Percentiles rank a stretch among this genome's conserved stretches.
Evolutionary conservation across 768 basidiomycete species (phyloP).

Genomic region (Lentinus brumalis): DNA sequence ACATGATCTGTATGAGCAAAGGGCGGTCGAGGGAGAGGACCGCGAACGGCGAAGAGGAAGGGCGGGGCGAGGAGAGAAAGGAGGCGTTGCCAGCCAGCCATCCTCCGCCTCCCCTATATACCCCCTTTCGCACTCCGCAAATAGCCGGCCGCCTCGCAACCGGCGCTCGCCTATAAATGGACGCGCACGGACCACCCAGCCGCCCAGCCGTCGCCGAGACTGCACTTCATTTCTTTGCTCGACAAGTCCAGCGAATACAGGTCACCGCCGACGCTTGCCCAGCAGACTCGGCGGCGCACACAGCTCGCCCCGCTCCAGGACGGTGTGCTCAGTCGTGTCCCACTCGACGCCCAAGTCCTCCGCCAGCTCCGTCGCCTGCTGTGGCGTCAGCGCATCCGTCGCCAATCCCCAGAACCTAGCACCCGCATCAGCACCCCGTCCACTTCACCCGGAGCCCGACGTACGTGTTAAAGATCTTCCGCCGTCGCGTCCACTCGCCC

Average conservation of each 20-base stretch:
- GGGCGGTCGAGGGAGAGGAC: conserved; percentile 12
- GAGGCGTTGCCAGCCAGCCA: conserved; percentile 10
- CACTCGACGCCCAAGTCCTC: conserved; percentile 83
- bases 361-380: conserved; percentile 61
- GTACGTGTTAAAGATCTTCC: conserved; percentile 76
- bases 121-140: conserved; percentile 18
- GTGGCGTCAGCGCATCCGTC: conserved; percentile 66
- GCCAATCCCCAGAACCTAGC: conserved; percentile 74
- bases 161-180: conserved; percentile 5
- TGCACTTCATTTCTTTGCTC: too few relatives aligned
- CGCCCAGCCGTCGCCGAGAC: background rate
- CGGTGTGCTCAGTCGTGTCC: conserved; percentile 71
- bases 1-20: conserved; percentile 27
- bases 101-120: conserved; percentile 21
- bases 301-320: conserved; percentile 64
- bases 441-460: conserved; percentile 27
- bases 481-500: conserved; percentile 75
- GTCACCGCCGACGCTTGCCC: conserved; percentile 26
- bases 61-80: conserved; percentile 13
- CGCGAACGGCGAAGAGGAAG: conserved; percentile 12
- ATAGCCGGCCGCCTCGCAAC: conserved; percentile 10
- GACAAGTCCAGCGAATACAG: too few relatives aligned
- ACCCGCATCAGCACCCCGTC: background rate
- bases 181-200: conserved; percentile 15
- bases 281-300: conserved; percentile 39